phyloP scores from a whole-genome alignment of 179 eudicot species.

The Camellia oleifera region DNA sequence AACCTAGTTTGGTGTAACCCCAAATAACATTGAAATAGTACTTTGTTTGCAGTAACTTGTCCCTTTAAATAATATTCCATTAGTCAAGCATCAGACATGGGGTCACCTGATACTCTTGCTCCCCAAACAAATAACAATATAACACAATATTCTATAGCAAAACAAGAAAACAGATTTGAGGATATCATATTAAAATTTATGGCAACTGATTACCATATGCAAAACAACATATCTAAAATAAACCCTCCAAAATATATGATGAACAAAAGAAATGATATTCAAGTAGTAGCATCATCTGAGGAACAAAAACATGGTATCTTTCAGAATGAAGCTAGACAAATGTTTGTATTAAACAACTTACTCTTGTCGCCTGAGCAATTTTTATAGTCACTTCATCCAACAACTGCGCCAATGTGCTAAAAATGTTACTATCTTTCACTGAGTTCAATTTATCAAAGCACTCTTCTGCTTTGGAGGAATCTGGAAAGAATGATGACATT shows the following conservation, averaged over 20 bases:
- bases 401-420: constrained; percentile 42
- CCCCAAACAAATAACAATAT: neutral
- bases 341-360: constrained; percentile 26
- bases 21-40: neutral
- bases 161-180: neutral
- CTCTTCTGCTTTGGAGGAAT: constrained; percentile 66
- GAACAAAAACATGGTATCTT: neutral
- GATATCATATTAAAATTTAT: neutral
- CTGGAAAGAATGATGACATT: constrained; percentile 64
- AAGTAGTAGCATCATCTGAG: neutral
- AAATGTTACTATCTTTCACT: constrained; percentile 44
- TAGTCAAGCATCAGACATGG: neutral
- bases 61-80: neutral
- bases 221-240: neutral
- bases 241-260: neutral
- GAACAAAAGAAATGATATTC: neutral
- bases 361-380: constrained; percentile 45
- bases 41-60: neutral
- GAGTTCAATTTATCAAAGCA: constrained; percentile 47
- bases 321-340: neutral
- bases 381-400: constrained; percentile 45
- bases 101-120: neutral
- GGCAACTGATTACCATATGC: neutral
- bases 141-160: neutral
- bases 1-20: neutral